phyloP scores from a whole-genome alignment of 345 rosid species.

The Eucalyptus shirleyi region DNA sequence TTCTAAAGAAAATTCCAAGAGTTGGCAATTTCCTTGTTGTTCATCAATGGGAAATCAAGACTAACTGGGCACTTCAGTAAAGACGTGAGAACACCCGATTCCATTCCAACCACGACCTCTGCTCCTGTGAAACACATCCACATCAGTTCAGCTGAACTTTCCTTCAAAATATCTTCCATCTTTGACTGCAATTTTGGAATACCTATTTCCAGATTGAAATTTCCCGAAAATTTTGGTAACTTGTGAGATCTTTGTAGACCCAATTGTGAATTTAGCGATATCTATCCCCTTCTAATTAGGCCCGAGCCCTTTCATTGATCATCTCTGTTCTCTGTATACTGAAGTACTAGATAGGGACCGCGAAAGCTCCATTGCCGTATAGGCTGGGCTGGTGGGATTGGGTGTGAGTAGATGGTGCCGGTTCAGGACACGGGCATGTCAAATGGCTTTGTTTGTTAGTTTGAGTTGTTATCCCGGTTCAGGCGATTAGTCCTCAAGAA shows the following conservation, averaged over 20 bases:
- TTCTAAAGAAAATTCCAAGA: background rate
- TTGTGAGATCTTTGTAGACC: background rate
- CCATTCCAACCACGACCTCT: background rate
- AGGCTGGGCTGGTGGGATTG: background rate
- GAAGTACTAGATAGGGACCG: rapidly evolving
- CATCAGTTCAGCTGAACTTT: background rate
- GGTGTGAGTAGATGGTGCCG: background rate
- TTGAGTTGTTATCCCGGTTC: background rate
- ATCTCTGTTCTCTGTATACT: background rate
- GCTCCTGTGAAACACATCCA: background rate
- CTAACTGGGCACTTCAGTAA: background rate
- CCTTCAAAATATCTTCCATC: background rate
- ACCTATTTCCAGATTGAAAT: no score
- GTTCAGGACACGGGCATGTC: background rate
- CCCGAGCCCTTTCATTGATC: background rate
- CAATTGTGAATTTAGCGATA: background rate
- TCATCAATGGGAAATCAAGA: background rate
- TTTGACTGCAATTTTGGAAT: background rate
- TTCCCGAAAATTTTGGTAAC: background rate
- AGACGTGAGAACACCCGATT: background rate
- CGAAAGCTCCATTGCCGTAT: background rate
- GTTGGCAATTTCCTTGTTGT: rapidly evolving
- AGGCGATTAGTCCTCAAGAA: background rate
- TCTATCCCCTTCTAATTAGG: background rate
- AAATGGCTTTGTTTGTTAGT: background rate